Evolutionary conservation across 2,329 filamentous ascomycete species (phyloP).

Genomic region (Leptographium radiaticola): DNA sequence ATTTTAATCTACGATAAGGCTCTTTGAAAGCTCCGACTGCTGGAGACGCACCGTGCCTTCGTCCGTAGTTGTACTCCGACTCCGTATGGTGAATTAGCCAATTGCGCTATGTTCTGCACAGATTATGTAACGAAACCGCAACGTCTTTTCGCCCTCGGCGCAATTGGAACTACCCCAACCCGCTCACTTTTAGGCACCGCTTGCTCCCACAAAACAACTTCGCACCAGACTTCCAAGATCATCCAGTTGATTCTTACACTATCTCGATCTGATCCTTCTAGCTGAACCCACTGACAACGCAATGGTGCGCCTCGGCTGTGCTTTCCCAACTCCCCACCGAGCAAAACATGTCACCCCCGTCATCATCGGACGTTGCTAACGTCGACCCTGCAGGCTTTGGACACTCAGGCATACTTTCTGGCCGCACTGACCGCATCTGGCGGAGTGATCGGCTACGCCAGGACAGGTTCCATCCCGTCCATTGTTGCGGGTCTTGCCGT

Average conservation of each 20-base stretch:
- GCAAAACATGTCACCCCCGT: not conserved
- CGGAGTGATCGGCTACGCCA: constrained; percentile 74
- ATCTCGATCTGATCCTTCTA: not conserved
- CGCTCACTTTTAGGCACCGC: not conserved
- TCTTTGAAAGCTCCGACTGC: no score
- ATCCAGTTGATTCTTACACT: not conserved
- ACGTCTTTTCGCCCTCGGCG: not conserved
- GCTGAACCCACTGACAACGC: not conserved
- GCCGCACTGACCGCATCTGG: constrained; percentile 74
- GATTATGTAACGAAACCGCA: not conserved
- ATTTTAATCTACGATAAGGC: no score
- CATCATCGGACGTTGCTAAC: not conserved
- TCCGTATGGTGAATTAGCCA: not conserved
- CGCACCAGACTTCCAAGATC: not conserved
- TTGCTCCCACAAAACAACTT: not conserved
- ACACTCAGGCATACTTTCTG: constrained; percentile 58
- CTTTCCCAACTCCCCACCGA: not conserved
- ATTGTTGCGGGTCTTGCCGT: constrained; percentile 75
- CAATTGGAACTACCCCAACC: not conserved
- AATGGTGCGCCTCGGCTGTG: constrained; percentile 2
- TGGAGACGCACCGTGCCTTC: no score
- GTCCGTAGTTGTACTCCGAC: no score
- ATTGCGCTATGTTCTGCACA: not conserved
- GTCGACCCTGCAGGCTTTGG: constrained; percentile 13
- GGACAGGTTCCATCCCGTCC: constrained; percentile 76